Conservation (phyloP, 139 green algal genomes). For the Chlorella sp. region DNA sequence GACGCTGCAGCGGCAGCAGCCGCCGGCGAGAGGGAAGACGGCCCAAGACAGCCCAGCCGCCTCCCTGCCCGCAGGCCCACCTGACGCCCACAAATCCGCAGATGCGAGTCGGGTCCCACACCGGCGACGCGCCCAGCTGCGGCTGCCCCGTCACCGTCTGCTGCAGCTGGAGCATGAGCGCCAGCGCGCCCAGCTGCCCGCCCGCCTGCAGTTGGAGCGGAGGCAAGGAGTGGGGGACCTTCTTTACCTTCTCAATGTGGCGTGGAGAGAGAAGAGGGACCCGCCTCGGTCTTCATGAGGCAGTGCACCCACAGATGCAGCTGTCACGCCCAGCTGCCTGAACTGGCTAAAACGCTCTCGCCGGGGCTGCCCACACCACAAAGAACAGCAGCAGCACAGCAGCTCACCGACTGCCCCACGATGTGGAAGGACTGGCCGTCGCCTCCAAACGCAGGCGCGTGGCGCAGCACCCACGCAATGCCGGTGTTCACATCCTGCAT, state of each 20-base stretch:
- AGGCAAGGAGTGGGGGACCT: too few relatives aligned
- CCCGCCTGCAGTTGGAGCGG: constrained; percentile 59
- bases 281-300: too few relatives aligned
- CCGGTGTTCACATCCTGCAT: constrained; percentile 91
- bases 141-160: background rate
- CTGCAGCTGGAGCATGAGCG: constrained; percentile 62
- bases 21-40: background rate
- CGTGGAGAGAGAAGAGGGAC: too few relatives aligned
- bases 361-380: too few relatives aligned
- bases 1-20: background rate
- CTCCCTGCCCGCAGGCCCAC: constrained; percentile 45
- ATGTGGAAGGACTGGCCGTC: constrained; percentile 78
- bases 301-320: too few relatives aligned
- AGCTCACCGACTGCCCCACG: constrained; percentile 77
- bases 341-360: too few relatives aligned
- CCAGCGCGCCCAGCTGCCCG: constrained; percentile 80
- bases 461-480: constrained; percentile 84
- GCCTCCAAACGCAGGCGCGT: constrained; percentile 71
- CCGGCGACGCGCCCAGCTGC: constrained; percentile 32
- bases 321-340: too few relatives aligned
- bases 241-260: too few relatives aligned
- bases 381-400: too few relatives aligned
- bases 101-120: constrained; percentile 62
- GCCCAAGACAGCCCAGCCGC: too few relatives aligned
- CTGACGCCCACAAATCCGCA: constrained; percentile 52